Evolutionary conservation across 2,329 filamentous ascomycete genomes (phyloP).

Genomic region (Paraconiothyrium sp.): DNA sequence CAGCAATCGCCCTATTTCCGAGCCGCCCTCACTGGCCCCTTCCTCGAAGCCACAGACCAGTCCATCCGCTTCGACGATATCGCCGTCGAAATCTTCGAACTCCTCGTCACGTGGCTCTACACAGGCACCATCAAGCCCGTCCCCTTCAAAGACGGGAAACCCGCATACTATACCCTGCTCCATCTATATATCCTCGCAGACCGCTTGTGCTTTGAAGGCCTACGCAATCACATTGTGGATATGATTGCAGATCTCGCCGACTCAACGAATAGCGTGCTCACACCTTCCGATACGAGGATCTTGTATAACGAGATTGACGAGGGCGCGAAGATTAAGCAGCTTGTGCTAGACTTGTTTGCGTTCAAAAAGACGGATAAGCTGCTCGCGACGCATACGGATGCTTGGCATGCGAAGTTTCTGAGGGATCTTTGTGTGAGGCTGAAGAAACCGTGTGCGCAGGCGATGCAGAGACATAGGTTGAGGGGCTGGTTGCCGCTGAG

Average conservation of each 20-base stretch:
- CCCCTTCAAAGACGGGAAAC: constrained; percentile 57
- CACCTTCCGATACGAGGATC: constrained; percentile 59
- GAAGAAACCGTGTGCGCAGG: constrained; percentile 56
- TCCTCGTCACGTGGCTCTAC: constrained; percentile 63
- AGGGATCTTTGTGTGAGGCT: constrained; percentile 58
- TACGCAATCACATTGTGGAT: constrained; percentile 57
- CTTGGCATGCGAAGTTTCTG: constrained; percentile 60
- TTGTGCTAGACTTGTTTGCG: constrained; percentile 61
- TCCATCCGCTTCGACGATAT: constrained; percentile 57
- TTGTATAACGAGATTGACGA: constrained; percentile 57
- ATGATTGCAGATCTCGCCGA: constrained; percentile 57
- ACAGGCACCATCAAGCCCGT: constrained; percentile 49
- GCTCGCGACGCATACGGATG: constrained; percentile 56
- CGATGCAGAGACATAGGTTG: constrained; percentile 53
- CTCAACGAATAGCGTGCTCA: constrained; percentile 59
- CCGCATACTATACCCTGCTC: constrained; percentile 61
- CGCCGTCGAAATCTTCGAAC: constrained; percentile 57
- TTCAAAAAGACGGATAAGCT: constrained; percentile 63
- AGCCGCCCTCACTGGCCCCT: constrained; percentile 58
- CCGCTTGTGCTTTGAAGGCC: constrained; percentile 56
- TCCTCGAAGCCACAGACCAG: constrained; percentile 56
- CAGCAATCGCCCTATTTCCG: constrained; percentile 61
- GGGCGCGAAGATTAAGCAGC: constrained; percentile 48
- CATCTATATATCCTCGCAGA: constrained; percentile 59
- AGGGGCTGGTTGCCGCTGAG: constrained; percentile 52